phyloP scores from a whole-genome alignment of 2,329 filamentous ascomycete species.

The Ophiostoma novo-ulmi region DNA sequence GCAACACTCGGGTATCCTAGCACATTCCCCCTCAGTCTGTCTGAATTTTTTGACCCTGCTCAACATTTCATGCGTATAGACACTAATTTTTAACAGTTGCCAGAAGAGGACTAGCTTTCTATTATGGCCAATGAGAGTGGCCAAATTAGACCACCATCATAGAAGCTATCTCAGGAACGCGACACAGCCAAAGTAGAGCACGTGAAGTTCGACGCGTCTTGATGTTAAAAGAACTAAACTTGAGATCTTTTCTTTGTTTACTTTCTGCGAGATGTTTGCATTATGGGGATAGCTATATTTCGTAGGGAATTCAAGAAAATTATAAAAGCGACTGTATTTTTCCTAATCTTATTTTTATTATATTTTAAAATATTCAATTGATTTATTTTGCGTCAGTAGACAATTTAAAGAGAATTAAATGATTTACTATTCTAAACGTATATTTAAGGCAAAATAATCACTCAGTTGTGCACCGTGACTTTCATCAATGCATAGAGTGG shows the following conservation, averaged over 20 bases:
- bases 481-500: not conserved
- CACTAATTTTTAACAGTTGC: not conserved
- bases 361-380: not conserved
- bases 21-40: not conserved
- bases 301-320: too few relatives aligned
- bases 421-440: too few relatives aligned
- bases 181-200: not conserved
- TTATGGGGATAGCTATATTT: too few relatives aligned
- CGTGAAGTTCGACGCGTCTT: not conserved
- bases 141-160: not conserved
- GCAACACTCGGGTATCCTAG: not conserved
- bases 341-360: too few relatives aligned
- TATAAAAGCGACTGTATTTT: too few relatives aligned
- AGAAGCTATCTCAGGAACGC: slow-evolving; percentile 5
- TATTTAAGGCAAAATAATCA: too few relatives aligned
- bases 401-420: too few relatives aligned
- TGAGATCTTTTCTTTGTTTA: not conserved
- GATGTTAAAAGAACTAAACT: not conserved
- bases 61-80: not conserved
- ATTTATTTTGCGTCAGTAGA: not conserved
- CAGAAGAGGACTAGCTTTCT: not conserved
- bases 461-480: not conserved
- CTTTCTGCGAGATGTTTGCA: not conserved
- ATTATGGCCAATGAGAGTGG: not conserved
- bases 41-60: not conserved